Evolutionary conservation across 2,329 filamentous ascomycete genomes (phyloP), one percentile per base, ranked within the genome.

Genomic region (Diaporthe amygdali): DNA sequence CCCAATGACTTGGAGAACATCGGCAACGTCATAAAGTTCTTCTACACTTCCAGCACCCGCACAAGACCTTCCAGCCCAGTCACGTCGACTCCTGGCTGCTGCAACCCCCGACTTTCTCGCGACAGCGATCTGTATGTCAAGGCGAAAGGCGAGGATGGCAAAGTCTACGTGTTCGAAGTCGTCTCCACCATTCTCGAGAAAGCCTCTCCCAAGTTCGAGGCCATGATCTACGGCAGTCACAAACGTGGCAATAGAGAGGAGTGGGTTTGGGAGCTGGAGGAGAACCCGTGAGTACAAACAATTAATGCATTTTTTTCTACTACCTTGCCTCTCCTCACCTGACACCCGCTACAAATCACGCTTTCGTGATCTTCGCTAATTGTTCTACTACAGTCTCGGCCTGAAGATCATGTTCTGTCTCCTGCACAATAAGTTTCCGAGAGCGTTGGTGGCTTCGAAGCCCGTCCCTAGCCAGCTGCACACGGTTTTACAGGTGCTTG

Each of bases 111-210:
- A 7, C 52, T 73, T 27, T 51, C 52, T 51, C 25, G 20, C 14
- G 51, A 66, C 34, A 69, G 66, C 39, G 72, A 73, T 34, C 68
- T 73, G 17, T 73, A 70, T 56, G 41, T 73, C 51, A 67, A 72
- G 51, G 54, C 68, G n/a, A 68, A 51, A 37, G 64, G 52, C 17
- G 27, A 41, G 22, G 41, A 51, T 25, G 72, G 70, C 14, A 64
- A 46, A 17, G 14, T 32, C 32, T 68, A 52, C n/a, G 54, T 72
- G 4, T 72, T 73, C n/a, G 67, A 73, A 22, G 72, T 73, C 25
- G 68, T 68, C 17, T 67, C 70, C 7, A 27, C 51, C n/a, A 54
- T 41, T 20, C 67, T 73, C 17, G 72, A 64, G 10, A 71, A 71
- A 3, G 61, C 63, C 6, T 73, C 72, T 12, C 49, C 47, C 5